Evolutionary conservation across 257 asterid genomes (phyloP), one percentile per base, ranked within the genome.

Genomic region (Thymus quinquecostatus): DNA sequence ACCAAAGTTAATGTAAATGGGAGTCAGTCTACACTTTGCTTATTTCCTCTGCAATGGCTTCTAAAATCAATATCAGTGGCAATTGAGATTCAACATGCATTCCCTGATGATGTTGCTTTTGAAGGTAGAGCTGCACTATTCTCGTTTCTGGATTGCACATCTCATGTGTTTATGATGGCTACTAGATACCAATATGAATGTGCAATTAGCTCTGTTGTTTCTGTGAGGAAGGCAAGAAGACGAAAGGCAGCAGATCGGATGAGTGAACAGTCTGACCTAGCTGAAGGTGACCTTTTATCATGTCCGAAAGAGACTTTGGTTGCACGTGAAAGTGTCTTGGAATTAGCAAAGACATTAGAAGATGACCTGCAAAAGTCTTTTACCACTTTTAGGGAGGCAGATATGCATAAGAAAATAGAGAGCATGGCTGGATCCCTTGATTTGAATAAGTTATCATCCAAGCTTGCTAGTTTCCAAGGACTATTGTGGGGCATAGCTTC

Each of bases 401-500:
- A 66, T 70, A 48, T 48, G 60, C 79, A 70, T 72, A 72, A 78
- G 74, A 73, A 80, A 72, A 55, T 58, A 71, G 85, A 77, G 72
- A 53, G 70, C 68, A 27, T 77, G 36, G 63, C 82, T 38, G 85
- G 73, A 65, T 57, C 59, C 76, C 80, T 68, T 68, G 84, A 82
- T 72, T 73, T 85, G 56, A 83, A 75, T 68, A 83, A 84, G 81
- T 75, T 88, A 57, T 85, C 93, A 58, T 69, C 92, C 41, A 54
- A 71, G 10, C 56, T 85, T 68, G 80, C 97, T 67, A 89, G 95
- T 83, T 77, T 75, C 69, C 92, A 86, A 77, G 97, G 96, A 72
- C 79, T 89, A 56, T 83, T 94, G 60, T 82, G 85, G 86, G 97
- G 97, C 30, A 71, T 91, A 68, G 86, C 89, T 73, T 86, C 86